These are phyloP conservation scores for Piper betle DNA, from an alignment of 164 flowering plant species.

Conservation along the genomic window DNA sequence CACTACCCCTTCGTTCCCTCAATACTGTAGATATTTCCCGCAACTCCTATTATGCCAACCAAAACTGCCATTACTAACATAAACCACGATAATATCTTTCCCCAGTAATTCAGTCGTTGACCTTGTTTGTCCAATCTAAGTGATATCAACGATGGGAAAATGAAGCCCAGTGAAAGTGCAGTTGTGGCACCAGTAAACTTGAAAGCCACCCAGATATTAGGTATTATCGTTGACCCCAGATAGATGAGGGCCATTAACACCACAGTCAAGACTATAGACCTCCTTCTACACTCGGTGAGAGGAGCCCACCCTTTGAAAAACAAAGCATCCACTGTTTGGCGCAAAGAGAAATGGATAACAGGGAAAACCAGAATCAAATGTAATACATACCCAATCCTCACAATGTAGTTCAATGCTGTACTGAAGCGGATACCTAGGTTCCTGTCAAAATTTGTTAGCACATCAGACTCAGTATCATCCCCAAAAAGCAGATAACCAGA, in stretches of 20 bases:
- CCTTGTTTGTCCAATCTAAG: constrained; percentile 43
- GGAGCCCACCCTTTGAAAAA: constrained; percentile 51
- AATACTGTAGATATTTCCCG: constrained; percentile 69
- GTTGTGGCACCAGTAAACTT: constrained; percentile 97
- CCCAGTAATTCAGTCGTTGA: constrained; percentile 21
- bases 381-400: constrained; percentile 74
- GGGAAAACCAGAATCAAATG: constrained; percentile 93
- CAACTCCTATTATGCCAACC: constrained; percentile 63
- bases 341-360: constrained; percentile 80
- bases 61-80: constrained; percentile 65
- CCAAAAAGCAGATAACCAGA: constrained; percentile 88
- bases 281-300: constrained; percentile 69
- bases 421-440: constrained; percentile 80
- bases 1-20: background rate
- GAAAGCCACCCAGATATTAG: constrained; percentile 94
- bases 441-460: constrained; percentile 77
- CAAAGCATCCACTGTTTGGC: constrained; percentile 82
- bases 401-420: constrained; percentile 57
- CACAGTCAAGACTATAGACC: constrained; percentile 47
- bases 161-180: constrained; percentile 84
- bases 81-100: constrained; percentile 46
- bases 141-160: constrained; percentile 78
- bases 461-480: constrained; percentile 66
- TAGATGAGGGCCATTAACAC: constrained; percentile 52
- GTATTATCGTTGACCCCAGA: constrained; percentile 78